A percentile compares a stretch with the other conserved stretches of the same genome.
These are phyloP conservation scores for Diaporthe citriasiana DNA, from an alignment of 2,329 filamentous ascomycete species.

Conservation along the genomic window DNA sequence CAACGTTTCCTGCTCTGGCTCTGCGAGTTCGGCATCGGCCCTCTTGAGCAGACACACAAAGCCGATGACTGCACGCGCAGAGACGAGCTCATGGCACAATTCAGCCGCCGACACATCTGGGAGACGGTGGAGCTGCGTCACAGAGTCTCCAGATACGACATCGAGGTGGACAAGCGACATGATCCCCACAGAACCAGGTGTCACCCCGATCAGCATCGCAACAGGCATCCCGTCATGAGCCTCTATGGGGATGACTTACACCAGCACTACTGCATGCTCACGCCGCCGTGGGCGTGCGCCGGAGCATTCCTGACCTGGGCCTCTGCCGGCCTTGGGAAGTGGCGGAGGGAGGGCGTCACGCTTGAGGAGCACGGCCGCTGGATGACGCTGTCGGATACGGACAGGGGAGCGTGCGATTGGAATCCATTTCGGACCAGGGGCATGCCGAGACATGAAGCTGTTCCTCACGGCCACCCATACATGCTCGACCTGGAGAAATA, in stretches of 20 bases:
- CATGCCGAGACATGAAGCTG: too few relatives aligned
- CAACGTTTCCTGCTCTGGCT: conserved; percentile 25
- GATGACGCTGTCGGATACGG: not conserved
- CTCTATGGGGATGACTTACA: not conserved
- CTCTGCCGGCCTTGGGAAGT: too few relatives aligned
- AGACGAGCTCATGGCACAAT: not conserved
- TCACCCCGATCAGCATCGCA: not conserved
- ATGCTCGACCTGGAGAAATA: not conserved
- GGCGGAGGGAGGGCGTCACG: not conserved
- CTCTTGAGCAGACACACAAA: not conserved
- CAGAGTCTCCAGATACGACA: not conserved
- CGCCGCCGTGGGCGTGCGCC: conserved; percentile 11
- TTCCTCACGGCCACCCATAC: conserved; percentile 1
- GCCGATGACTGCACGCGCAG: not conserved
- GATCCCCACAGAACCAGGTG: too few relatives aligned
- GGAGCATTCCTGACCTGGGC: not conserved
- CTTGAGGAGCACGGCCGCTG: not conserved
- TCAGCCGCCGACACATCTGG: not conserved
- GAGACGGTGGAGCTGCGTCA: not conserved
- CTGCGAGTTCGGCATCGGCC: conserved; percentile 7
- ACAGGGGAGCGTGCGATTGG: not conserved
- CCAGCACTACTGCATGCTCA: not conserved
- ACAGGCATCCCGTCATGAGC: conserved; percentile 23
- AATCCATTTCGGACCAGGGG: not conserved
- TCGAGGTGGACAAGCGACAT: not conserved